These are phyloP conservation scores for Blastomyces percursus DNA, from an alignment of 2,329 filamentous ascomycete genomes.

Conservation along the genomic window DNA sequence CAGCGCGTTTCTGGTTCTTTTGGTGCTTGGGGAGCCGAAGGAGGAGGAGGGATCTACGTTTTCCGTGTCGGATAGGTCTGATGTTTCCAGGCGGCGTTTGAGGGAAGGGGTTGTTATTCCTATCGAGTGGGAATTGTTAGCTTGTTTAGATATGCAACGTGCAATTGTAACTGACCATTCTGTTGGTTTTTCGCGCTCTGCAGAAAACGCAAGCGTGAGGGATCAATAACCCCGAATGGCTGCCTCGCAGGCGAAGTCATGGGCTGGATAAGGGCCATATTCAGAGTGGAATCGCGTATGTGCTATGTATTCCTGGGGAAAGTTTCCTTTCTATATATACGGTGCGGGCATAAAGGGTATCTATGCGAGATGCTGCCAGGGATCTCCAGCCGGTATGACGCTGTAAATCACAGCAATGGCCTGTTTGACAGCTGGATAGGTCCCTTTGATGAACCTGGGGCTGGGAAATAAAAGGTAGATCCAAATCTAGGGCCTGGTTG, in stretches of 20 bases:
- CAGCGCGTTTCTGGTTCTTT: conserved; percentile 30
- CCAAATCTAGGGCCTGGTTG: not conserved
- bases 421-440: not conserved
- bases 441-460: not conserved
- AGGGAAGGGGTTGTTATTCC: conserved; percentile 25
- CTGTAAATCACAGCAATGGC: not conserved
- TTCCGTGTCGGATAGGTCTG: conserved; percentile 44
- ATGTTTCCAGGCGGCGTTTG: conserved; percentile 38
- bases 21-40: conserved; percentile 33
- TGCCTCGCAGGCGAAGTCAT: conserved; percentile 20
- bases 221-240: conserved; percentile 24
- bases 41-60: conserved; percentile 44
- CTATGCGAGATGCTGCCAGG: not conserved
- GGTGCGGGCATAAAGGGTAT: not conserved
- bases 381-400: not conserved
- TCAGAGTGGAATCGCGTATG: not conserved
- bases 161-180: conserved; percentile 24
- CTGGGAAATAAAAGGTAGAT: not conserved
- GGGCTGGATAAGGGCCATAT: conserved; percentile 20
- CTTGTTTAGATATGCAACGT: not conserved
- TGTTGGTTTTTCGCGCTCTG: conserved; percentile 27
- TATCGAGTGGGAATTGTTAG: conserved; percentile 9
- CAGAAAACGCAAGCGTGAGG: conserved; percentile 21
- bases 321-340: not conserved
- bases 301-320: not conserved